Base-by-base conservation (phyloP, 2,329 filamentous ascomycete species). In the Exophiala viscosa region DNA sequence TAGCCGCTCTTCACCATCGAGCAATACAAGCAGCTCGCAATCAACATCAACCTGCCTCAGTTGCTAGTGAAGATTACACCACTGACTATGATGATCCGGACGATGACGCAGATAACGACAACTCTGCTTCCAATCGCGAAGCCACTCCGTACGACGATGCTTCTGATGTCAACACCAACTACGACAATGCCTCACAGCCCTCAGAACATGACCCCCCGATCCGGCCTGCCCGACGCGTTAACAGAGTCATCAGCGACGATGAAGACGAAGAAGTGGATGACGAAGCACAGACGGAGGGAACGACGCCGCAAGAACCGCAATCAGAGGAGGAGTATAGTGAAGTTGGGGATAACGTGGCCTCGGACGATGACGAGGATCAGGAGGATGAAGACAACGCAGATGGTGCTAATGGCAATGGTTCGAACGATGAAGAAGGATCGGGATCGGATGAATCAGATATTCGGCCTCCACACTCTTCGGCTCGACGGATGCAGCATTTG, bases 361-460 rank as follows among this genome's bases (percentile, higher is more conserved):
- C 23, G 14, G 23, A 39, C 8, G 39, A 45, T 23, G 32, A 42
- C 11, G 40, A 23, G n/a, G 41, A 36, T 20, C 20, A 18, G 9
- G 47, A 41, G 39, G 40, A 44, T 42, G 40, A n/a, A 15, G 35
- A 42, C 17, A 38, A 55, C 3, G 14, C 8, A 38, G 38, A 50
- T 17, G 44, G 18, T 23, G 41, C 17, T 4, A 20, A 47, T 20
- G 47, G 46, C 3, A 44, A 48, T 34, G 44, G 50, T 13, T 50
- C 42, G 13, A 52, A 49, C 17, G 42, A 18, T 39, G 49, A 31
- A 48, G 31, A 50, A 28, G 5, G 6, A 1, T 45, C 42, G 15
- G 58, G 51, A 2, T 60, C 60, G 1, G 55, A 60, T 31, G 59
- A 57, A n/a, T 57, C 58, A 10, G 54, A 51, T 14, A 54, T 59